A percentile compares a stretch with the other conserved stretches of the same genome.
These are phyloP conservation scores for Chaetomium globosum DNA, from an alignment of 2,329 filamentous ascomycete genomes.

Conservation along the genomic window DNA sequence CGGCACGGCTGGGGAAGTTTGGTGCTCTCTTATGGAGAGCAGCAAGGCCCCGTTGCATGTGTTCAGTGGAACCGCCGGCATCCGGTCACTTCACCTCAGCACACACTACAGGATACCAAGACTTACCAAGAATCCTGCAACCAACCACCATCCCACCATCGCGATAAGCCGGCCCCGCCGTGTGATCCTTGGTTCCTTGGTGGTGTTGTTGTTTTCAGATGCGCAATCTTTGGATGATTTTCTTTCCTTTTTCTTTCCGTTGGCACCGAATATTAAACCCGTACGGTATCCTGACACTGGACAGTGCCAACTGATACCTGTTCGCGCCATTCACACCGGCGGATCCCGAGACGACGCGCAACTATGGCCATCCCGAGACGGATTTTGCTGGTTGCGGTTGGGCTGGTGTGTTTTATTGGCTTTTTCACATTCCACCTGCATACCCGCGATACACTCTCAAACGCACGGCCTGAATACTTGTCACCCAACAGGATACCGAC, in stretches of 20 bases:
- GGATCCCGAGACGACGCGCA: not conserved
- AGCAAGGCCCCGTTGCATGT: too few relatives aligned
- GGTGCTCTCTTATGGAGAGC: too few relatives aligned
- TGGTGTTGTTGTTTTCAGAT: too few relatives aligned
- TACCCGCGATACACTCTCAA: constrained; percentile 2
- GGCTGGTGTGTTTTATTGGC: not conserved
- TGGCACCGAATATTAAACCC: not conserved
- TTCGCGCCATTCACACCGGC: not conserved
- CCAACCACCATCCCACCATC: too few relatives aligned
- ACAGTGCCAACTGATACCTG: not conserved
- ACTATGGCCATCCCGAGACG: not conserved
- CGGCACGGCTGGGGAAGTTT: too few relatives aligned
- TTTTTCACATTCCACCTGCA: not conserved
- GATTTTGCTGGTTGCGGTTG: constrained; percentile 1
- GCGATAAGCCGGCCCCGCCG: too few relatives aligned
- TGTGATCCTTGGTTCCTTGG: too few relatives aligned
- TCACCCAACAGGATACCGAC: not conserved
- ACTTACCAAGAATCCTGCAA: too few relatives aligned
- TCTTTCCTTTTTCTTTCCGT: not conserved
- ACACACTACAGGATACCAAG: too few relatives aligned
- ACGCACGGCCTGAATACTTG: not conserved
- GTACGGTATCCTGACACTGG: not conserved
- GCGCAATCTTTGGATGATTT: not conserved
- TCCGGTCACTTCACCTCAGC: too few relatives aligned
- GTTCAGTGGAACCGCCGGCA: too few relatives aligned